Evolutionary conservation across 257 asterid species (phyloP).

Genomic region (Ilex aquifolium): DNA sequence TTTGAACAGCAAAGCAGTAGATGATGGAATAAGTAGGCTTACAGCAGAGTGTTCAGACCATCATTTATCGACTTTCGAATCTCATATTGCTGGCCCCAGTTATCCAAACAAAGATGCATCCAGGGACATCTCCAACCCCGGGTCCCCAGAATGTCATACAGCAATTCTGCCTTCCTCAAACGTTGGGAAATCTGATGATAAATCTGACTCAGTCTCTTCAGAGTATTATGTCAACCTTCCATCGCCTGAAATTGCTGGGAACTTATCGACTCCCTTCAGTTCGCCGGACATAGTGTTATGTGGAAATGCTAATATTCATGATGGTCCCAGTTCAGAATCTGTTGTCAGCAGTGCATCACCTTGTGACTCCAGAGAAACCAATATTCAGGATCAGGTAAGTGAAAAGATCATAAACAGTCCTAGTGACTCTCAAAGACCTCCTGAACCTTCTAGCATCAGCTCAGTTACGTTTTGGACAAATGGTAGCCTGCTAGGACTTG

Average conservation of each 20-base stretch:
- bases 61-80: conserved; percentile 11
- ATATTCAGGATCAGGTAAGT: conserved; percentile 18
- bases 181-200: conserved; percentile 7
- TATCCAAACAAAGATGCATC: conserved; percentile 17
- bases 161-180: conserved; percentile 8
- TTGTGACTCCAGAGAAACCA: conserved; percentile 23
- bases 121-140: conserved; percentile 4
- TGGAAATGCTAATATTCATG: conserved; percentile 23
- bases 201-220: conserved; percentile 15
- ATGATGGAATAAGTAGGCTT: conserved; percentile 15
- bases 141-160: conserved; percentile 15
- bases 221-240: conserved; percentile 25
- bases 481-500: conserved; percentile 92
- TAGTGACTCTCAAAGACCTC: conserved; percentile 36
- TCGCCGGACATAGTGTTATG: conserved; percentile 23
- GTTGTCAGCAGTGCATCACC: conserved; percentile 23
- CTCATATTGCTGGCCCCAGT: conserved; percentile 21
- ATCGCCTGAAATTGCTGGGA: conserved; percentile 34
- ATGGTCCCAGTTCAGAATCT: conserved; percentile 31
- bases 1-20: conserved; percentile 34
- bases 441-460: conserved; percentile 43
- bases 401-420: conserved; percentile 27
- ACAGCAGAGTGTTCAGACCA: conserved; percentile 1
- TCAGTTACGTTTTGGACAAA: conserved; percentile 85
- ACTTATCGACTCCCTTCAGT: conserved; percentile 22